These are phyloP conservation scores for Colletotrichum sp. DNA, from an alignment of 2,329 filamentous ascomycete genomes.

Conservation along the genomic window DNA sequence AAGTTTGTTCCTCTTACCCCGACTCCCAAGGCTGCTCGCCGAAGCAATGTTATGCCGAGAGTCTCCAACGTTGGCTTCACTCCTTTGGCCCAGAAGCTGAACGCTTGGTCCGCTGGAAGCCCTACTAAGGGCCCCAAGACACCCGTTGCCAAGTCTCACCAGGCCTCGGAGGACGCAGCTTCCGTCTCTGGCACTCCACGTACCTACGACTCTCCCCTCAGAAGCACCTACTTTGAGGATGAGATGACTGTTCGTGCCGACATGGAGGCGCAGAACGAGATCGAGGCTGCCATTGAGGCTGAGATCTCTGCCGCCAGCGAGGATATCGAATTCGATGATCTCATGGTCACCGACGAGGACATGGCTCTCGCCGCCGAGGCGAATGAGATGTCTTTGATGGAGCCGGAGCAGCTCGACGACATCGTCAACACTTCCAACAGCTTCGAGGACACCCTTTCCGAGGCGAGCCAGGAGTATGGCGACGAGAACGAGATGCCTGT, in stretches of 20 bases:
- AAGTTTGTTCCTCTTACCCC: constrained; percentile 45
- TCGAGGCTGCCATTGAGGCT: constrained; percentile 39
- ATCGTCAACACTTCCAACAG: constrained; percentile 27
- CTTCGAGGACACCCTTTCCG: constrained; percentile 57
- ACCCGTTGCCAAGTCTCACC: neutral
- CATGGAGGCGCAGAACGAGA: constrained; percentile 33
- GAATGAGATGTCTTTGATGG: constrained; percentile 62
- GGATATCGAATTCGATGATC: constrained; percentile 44
- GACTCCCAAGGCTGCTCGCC: constrained; percentile 34
- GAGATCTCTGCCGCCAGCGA: constrained; percentile 29
- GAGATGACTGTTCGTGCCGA: constrained; percentile 54
- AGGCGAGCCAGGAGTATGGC: constrained; percentile 68
- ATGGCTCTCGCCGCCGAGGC: constrained; percentile 62
- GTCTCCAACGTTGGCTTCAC: constrained; percentile 60
- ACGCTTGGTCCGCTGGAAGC: constrained; percentile 66
- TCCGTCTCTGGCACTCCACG: constrained; percentile 22
- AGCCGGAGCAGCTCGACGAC: constrained; percentile 43
- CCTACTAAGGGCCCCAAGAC: constrained; percentile 43
- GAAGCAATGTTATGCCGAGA: constrained; percentile 27
- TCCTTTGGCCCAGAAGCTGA: constrained; percentile 65
- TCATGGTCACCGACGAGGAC: constrained; percentile 59
- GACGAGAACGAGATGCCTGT: constrained; percentile 68
- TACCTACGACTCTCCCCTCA: constrained; percentile 40
- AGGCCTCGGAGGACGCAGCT: neutral
- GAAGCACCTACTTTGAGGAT: constrained; percentile 64